A percentile compares a stretch with the other conserved stretches of the same genome.
phyloP scores from a whole-genome alignment of 495 filamentous ascomycete genomes.

The Usnea hakonensis region DNA sequence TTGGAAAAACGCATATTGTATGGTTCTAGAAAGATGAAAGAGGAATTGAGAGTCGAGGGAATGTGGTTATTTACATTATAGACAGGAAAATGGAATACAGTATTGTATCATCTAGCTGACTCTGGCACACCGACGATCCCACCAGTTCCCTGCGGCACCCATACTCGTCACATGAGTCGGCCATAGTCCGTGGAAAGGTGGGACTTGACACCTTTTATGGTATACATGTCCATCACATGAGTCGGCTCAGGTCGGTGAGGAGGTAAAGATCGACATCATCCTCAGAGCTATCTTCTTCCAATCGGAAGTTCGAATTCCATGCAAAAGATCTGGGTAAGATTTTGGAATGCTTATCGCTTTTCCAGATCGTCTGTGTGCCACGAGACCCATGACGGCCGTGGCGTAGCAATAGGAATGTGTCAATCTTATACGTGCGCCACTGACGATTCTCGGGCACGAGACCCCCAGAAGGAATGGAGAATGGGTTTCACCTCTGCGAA shows the following conservation, averaged over 20 bases:
- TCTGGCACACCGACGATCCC: background rate
- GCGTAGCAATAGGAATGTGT: background rate
- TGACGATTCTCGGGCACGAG: background rate
- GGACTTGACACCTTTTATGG: background rate
- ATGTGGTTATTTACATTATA: background rate
- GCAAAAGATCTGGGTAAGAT: background rate
- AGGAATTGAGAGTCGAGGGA: background rate
- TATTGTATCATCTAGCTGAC: background rate
- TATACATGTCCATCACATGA: background rate
- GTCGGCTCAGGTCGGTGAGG: background rate
- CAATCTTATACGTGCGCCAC: background rate
- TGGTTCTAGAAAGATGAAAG: background rate
- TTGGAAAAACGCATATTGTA: background rate
- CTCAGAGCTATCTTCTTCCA: background rate
- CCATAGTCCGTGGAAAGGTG: background rate
- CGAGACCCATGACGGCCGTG: background rate
- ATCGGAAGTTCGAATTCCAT: background rate
- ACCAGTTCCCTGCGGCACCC: background rate
- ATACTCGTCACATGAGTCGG: background rate
- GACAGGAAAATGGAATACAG: background rate
- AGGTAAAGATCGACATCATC: background rate
- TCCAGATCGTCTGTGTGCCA: background rate
- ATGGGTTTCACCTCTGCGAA: background rate
- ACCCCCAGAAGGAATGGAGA: background rate
- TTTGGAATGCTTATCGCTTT: background rate